Conservation (phyloP, 2,329 filamentous ascomycete species). For the Penicillium sp. region DNA sequence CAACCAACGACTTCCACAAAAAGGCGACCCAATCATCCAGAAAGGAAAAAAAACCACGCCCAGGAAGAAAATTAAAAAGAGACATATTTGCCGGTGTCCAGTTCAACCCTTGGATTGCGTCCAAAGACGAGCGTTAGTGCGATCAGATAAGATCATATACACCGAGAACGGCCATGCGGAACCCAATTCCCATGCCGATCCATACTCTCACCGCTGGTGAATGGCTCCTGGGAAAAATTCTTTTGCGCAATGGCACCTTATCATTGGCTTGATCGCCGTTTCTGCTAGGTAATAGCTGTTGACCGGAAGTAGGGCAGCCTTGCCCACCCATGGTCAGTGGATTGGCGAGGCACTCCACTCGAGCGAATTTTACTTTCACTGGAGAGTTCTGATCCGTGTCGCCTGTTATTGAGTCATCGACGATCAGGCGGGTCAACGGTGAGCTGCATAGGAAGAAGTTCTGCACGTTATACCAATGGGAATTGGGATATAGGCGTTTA, state of each 20-base stretch:
- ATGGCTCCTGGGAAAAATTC: slow-evolving; percentile 6
- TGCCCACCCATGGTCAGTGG: slow-evolving; percentile 15
- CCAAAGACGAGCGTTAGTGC: slow-evolving; percentile 16
- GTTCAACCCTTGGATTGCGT: slow-evolving; percentile 10
- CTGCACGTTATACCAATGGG: not conserved
- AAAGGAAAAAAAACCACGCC: not conserved
- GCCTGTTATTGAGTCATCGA: slow-evolving; percentile 4
- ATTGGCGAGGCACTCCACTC: slow-evolving; percentile 13
- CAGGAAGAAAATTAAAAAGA: not conserved
- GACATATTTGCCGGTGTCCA: not conserved
- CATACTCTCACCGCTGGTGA: slow-evolving; percentile 16
- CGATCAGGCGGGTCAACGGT: slow-evolving; percentile 2
- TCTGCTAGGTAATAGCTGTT: slow-evolving; percentile 22
- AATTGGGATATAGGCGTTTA: not conserved
- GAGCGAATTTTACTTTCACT: slow-evolving; percentile 6
- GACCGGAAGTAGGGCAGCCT: slow-evolving; percentile 4
- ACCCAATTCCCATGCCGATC: slow-evolving; percentile 15
- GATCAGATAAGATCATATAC: slow-evolving; percentile 27
- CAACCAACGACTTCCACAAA: slow-evolving; percentile 1
- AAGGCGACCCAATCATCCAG: slow-evolving; percentile 1
- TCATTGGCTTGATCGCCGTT: slow-evolving; percentile 18
- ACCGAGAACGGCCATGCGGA: slow-evolving; percentile 13
- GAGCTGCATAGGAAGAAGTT: not conserved
- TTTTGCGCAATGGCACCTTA: not conserved
- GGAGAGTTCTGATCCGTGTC: not conserved